Evolutionary conservation across 305 asterid species (phyloP).

Genomic region (Fraxinus nigra): DNA sequence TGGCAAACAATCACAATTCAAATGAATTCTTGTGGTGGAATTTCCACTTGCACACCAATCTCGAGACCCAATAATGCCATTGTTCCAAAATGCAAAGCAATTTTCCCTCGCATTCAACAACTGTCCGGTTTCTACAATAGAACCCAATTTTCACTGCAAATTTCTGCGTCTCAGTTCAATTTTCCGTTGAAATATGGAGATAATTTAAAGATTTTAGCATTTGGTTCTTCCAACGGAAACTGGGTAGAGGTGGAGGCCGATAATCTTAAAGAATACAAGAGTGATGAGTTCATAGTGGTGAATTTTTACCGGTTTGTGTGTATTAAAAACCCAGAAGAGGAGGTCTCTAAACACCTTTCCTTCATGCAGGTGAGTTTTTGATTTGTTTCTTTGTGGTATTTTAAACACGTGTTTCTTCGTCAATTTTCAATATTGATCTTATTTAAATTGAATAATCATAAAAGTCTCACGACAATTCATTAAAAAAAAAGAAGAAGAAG

Average conservation of each 20-base stretch:
- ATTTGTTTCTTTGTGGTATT: not conserved
- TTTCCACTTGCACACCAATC: constrained; percentile 30
- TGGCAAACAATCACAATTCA: not conserved
- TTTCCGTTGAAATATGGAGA: constrained; percentile 22
- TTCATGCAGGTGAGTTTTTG: constrained; percentile 57
- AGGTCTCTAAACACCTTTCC: constrained; percentile 67
- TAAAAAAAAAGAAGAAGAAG: not conserved
- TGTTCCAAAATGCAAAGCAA: not conserved
- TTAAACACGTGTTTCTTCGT: not conserved
- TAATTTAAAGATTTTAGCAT: constrained; percentile 34
- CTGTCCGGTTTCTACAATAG: constrained; percentile 20
- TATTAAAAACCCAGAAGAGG: constrained; percentile 62
- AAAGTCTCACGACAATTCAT: not conserved
- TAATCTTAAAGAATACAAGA: constrained; percentile 29
- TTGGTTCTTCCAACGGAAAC: constrained; percentile 34
- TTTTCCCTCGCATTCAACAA: constrained; percentile 11
- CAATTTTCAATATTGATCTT: not conserved
- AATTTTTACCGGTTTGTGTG: constrained; percentile 75
- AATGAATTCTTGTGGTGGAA: constrained; percentile 36
- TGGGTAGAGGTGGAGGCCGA: constrained; percentile 41
- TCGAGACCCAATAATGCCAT: constrained; percentile 21
- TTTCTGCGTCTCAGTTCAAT: constrained; percentile 10
- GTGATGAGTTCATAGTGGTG: constrained; percentile 68
- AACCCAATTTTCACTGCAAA: constrained; percentile 26
- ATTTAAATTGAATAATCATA: not conserved